Evolutionary conservation across 2,329 filamentous ascomycete species (phyloP), one percentile per base, ranked within the genome.

Genomic region (Aspergillus phoenicis): DNA sequence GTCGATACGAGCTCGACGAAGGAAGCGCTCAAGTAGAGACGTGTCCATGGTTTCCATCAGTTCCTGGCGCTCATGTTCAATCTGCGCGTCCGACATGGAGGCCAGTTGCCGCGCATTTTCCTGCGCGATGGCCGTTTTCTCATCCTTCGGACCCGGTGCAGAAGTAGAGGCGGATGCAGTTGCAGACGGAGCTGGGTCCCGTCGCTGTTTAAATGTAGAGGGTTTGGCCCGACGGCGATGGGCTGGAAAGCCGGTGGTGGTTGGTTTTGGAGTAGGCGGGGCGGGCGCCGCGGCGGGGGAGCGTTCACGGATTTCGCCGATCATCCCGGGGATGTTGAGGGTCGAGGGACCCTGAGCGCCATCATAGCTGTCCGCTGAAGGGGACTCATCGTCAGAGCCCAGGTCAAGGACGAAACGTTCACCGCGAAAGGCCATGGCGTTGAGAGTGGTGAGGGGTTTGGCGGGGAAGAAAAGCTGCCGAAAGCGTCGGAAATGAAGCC

Each of bases 241-340:
- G 61, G 88, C 87, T n/a, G 95, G 95, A 68, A 98, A 98, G 1
- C 95, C 95, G 11, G 85, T 87, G 82, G 82, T 82, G 8, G 89
- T 88, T 4, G 90, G 83, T 64, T 86, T 88, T 22, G 86, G 82
- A 7, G 73, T 68, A 5, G 78, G 72, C 33, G 78, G 68, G 11
- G 73, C 24, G 49, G 66, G 66, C 24, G 75, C 69, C 13, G 82
- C 77, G 13, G 81, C 76, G 26, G 85, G 77, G 48, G 87, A 84
- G 64, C 91, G 89, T 79, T 98, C 94, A 70, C 90, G 84, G 64
- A 98, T 87, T 67, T 97, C 93, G 58, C 85, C 85, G 47, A 96
- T 81, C 43, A 89, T 81, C 26, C 64, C 70, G 64, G 75, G 66
- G 52, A 73, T 59, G 45, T 73, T 59, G 61, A 71, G 28, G 58